Evolutionary conservation across 78 protist species (phyloP).

Genomic region (Diacronema lutheri): DNA sequence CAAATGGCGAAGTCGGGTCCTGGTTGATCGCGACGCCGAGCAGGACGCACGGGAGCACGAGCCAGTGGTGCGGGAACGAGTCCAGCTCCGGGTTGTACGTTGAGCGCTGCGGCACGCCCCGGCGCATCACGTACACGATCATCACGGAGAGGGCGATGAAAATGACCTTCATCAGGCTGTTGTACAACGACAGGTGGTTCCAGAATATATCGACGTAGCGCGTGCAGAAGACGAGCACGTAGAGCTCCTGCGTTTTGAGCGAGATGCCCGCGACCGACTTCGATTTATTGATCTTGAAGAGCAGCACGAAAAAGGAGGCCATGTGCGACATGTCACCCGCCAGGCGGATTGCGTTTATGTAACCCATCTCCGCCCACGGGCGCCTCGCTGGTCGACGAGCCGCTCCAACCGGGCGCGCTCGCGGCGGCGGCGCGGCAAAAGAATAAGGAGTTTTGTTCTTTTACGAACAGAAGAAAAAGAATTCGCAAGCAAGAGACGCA

Average conservation of each 20-base stretch:
- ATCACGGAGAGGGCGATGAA: neutral
- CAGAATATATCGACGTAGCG: conserved; percentile 40
- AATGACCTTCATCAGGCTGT: conserved; percentile 27
- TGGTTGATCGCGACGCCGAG: neutral
- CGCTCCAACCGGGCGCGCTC: too few relatives aligned
- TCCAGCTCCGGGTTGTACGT: conserved; percentile 14
- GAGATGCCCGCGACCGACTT: conserved; percentile 36
- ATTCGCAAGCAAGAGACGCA: too few relatives aligned
- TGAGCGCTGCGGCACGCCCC: neutral
- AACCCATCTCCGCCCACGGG: too few relatives aligned
- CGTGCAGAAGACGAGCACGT: conserved; percentile 13
- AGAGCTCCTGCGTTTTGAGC: conserved; percentile 39
- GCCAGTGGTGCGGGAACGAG: neutral
- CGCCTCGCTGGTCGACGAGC: too few relatives aligned
- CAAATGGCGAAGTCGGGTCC: neutral
- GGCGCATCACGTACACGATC: conserved; percentile 20
- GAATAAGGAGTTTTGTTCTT: too few relatives aligned
- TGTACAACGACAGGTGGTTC: conserved; percentile 12
- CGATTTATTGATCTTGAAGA: neutral
- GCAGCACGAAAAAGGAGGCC: conserved; percentile 22
- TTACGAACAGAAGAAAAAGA: too few relatives aligned
- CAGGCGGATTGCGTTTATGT: conserved; percentile 21
- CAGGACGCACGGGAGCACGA: neutral
- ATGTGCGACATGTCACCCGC: conserved; percentile 32
- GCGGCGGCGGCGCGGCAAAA: too few relatives aligned